Evolutionary conservation across 2,329 filamentous ascomycete genomes (phyloP).

Genomic region (Venturia carpophila): DNA sequence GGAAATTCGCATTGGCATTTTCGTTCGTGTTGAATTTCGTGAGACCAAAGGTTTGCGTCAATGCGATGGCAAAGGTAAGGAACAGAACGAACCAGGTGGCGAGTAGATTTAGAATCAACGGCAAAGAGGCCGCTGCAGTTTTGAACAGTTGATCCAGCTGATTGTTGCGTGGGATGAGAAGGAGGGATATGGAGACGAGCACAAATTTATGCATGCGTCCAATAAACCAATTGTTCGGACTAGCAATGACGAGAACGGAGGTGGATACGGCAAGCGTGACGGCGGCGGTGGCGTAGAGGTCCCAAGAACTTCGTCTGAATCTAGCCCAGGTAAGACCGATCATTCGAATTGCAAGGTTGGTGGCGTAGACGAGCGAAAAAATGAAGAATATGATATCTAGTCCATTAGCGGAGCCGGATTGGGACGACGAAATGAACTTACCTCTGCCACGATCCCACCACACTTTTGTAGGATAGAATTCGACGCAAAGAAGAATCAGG

Average conservation of each 20-base stretch:
- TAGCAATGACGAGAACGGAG: conserved; percentile 64
- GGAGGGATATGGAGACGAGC: conserved; percentile 77
- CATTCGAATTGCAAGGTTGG: conserved; percentile 76
- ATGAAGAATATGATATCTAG: conserved; percentile 66
- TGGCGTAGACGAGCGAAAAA: conserved; percentile 74
- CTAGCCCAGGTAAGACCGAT: conserved; percentile 84
- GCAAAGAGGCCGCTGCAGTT: conserved; percentile 87
- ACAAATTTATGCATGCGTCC: conserved; percentile 88
- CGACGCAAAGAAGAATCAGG: conserved; percentile 71
- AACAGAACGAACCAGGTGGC: conserved; percentile 98
- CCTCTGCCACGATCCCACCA: conserved; percentile 63
- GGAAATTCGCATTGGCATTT: conserved; percentile 77
- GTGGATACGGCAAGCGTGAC: conserved; percentile 76
- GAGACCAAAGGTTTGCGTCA: conserved; percentile 92
- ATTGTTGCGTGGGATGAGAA: conserved; percentile 93
- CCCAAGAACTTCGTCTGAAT: conserved; percentile 91
- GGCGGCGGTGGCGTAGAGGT: conserved; percentile 75
- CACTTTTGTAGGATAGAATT: conserved; percentile 68
- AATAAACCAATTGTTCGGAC: conserved; percentile 51
- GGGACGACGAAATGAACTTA: conserved; percentile 25
- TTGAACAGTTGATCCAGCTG: conserved; percentile 98
- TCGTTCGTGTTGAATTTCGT: conserved; percentile 75
- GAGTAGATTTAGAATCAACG: conserved; percentile 81
- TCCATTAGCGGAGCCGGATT: conserved; percentile 22
- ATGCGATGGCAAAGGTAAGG: conserved; percentile 88